These are phyloP conservation scores for Quercus glauca DNA, from an alignment of 306 rosid genomes.

Conservation along the genomic window DNA sequence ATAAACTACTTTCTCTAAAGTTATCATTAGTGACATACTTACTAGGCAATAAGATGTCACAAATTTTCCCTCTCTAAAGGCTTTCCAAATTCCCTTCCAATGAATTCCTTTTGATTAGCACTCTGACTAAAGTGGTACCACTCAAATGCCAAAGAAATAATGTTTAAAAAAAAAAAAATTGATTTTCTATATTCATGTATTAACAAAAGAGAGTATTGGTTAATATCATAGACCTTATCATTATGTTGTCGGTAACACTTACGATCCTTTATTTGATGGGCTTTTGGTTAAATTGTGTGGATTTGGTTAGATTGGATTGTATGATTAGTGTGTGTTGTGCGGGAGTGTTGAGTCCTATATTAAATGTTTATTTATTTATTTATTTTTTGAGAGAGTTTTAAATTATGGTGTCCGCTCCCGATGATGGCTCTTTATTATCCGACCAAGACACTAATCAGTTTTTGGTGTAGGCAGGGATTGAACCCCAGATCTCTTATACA, in stretches of 20 bases:
- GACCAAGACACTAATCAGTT: rapidly evolving
- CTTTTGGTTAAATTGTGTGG: neutral
- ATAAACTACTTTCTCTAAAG: constrained; percentile 19
- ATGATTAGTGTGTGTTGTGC: too few relatives aligned
- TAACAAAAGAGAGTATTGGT: neutral
- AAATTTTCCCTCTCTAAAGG: neutral
- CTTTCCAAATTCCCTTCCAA: constrained; percentile 26
- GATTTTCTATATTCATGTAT: neutral
- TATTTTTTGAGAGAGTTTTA: too few relatives aligned
- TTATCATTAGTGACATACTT: neutral
- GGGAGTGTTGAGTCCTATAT: too few relatives aligned
- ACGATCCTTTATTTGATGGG: neutral
- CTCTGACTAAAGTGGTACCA: neutral
- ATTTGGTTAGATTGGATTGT: too few relatives aligned
- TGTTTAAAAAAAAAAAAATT: too few relatives aligned
- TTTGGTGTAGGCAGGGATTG: too few relatives aligned
- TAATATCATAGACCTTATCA: neutral
- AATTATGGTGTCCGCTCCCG: rapidly evolving
- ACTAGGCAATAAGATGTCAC: constrained; percentile 13
- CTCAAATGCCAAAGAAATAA: neutral
- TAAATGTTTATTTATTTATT: too few relatives aligned
- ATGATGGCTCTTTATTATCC: too few relatives aligned
- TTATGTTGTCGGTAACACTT: neutral
- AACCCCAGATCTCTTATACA: too few relatives aligned
- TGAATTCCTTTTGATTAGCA: constrained; percentile 17